Base-by-base conservation (phyloP, 805 yeast genomes). In the Kodamaea kakaduensis region DNA sequence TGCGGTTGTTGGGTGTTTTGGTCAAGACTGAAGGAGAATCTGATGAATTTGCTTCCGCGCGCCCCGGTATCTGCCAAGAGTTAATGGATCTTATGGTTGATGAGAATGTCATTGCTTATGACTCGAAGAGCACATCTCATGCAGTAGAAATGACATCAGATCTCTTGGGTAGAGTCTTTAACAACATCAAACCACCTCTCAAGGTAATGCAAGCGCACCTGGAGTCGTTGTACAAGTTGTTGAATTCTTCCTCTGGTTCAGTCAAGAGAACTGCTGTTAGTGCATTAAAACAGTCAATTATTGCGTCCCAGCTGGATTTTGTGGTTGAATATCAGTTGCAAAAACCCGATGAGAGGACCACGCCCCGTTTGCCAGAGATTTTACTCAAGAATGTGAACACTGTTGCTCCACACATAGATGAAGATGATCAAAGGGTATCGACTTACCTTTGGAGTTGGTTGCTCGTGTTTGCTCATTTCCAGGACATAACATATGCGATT, bases 371-470 rank as follows among this genome's bases (percentile, higher is more conserved):
- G 10, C 81, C 81, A 1, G 19, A 37, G 21, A 4, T 16, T n/a
- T 34, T 43, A 27, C 18, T 37, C 17, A 17, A 26, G 15, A 40
- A 34, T 17, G 31, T 41, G 8, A 34, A 23, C 10, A 17, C 13
- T 9, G 25, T 18, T 3, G 27, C 34, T n/a, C 19, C 29, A 3
- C 31, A 36, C 17, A 62, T 58, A 15, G 40, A 46, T 18, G 52
- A 51, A 3, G 52, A 25, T 9, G 30, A 29, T 6, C 21, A 33
- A 12, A 40, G 15, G 2, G 46, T 67, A 29, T 50, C 69, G 18
- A 61, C 54, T 14, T 82, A 73, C 50, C 45, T 82, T 21, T 81
- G 84, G 80, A 61, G 77, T 37, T 88, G 95, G 94, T 61, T 59
- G 42, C 61, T 85, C 36, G 55, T 84, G 0, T 67, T 84, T 43